Conservation (phyloP, 2,329 filamentous ascomycete species). For the Penicillium sp. region DNA sequence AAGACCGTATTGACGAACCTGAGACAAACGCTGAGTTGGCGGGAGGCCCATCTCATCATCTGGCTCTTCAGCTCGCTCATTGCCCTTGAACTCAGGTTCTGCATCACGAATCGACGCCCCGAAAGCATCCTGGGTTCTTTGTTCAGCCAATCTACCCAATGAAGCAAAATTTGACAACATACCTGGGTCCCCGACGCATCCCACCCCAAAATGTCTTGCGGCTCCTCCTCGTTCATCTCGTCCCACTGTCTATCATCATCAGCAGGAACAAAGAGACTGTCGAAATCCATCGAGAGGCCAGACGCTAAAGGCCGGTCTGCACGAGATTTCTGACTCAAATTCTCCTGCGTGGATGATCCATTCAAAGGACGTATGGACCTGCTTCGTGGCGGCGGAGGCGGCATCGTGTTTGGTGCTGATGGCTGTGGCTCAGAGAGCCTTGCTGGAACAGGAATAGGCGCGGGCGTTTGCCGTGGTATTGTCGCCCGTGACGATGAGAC, state of each 20-base stretch:
- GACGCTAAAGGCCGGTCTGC: constrained; percentile 31
- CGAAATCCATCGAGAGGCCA: constrained; percentile 43
- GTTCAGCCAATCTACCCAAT: not conserved
- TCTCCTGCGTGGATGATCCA: constrained; percentile 30
- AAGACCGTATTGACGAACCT: constrained; percentile 35
- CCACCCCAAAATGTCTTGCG: constrained; percentile 64
- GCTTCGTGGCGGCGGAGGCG: constrained; percentile 29
- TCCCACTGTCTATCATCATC: constrained; percentile 64
- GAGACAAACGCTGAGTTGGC: constrained; percentile 52
- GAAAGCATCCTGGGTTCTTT: constrained; percentile 25
- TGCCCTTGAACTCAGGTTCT: constrained; percentile 26
- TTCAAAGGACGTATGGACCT: constrained; percentile 36
- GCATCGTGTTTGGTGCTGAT: constrained; percentile 25
- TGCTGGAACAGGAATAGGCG: constrained; percentile 24
- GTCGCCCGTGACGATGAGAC: constrained; percentile 44
- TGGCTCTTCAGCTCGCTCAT: constrained; percentile 15
- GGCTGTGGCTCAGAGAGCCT: constrained; percentile 8
- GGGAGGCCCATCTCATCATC: constrained; percentile 44
- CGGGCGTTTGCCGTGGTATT: constrained; percentile 40
- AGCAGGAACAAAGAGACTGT: constrained; percentile 63
- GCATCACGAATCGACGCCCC: constrained; percentile 37
- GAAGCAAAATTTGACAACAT: not conserved
- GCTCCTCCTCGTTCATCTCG: constrained; percentile 56
- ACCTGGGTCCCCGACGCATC: constrained; percentile 55
- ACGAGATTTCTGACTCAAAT: constrained; percentile 21